These are phyloP conservation scores for Leucoagaricus sp. DNA, from an alignment of 1,284 basidiomycete genomes.

Conservation along the genomic window DNA sequence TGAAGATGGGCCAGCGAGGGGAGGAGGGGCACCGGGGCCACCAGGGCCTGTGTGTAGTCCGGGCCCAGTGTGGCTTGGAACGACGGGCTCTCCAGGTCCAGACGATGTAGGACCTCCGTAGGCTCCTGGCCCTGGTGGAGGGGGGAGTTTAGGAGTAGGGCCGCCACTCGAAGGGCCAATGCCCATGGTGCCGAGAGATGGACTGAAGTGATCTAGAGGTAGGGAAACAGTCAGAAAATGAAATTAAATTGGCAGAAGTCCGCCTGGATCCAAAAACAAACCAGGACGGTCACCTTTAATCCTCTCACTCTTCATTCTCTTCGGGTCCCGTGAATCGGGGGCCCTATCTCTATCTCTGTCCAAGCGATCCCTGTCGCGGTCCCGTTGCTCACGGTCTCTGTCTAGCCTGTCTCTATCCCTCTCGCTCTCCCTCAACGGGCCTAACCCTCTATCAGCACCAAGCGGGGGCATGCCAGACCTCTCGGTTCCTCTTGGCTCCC, in stretches of 20 bases:
- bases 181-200: slow-evolving; percentile 32
- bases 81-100: slow-evolving; percentile 4
- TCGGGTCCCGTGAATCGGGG: slow-evolving; percentile 33
- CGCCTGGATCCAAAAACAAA: not conserved
- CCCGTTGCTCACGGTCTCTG: slow-evolving; percentile 9
- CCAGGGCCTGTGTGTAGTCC: slow-evolving; percentile 19
- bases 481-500: slow-evolving; percentile 2
- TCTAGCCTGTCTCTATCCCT: slow-evolving; percentile 17
- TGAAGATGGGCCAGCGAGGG: slow-evolving; percentile 16
- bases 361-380: not conserved
- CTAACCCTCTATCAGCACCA: slow-evolving; percentile 9
- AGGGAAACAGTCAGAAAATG: not conserved
- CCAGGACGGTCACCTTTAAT: slow-evolving; percentile 35
- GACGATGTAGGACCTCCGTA: slow-evolving; percentile 18
- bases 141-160: slow-evolving; percentile 36
- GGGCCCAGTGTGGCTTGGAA: slow-evolving; percentile 11
- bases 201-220: slow-evolving; percentile 37
- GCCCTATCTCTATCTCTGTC: slow-evolving; percentile 23
- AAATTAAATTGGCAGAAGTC: not conserved
- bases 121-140: slow-evolving; percentile 13
- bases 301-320: slow-evolving; percentile 35
- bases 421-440: slow-evolving; percentile 17
- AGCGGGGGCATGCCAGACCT: slow-evolving; percentile 8
- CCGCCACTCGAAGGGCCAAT: slow-evolving; percentile 15
- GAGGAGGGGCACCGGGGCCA: slow-evolving; percentile 18